Evolutionary conservation across 1,284 basidiomycete species (phyloP).

Genomic region (Cutaneotrichosporon arboriforme): DNA sequence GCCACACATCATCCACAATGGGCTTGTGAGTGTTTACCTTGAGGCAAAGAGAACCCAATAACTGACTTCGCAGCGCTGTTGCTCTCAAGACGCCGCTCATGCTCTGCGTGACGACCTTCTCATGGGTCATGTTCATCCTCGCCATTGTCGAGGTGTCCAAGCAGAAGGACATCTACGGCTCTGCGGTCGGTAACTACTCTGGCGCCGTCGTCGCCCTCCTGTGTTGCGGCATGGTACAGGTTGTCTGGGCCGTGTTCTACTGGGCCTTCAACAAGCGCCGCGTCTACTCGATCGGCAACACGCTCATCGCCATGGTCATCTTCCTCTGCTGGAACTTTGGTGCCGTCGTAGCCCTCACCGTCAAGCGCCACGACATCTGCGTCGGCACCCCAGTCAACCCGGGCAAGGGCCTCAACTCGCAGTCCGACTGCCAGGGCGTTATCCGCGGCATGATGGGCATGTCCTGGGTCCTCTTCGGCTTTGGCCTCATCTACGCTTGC

Average conservation of each 20-base stretch:
- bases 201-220: slow-evolving; percentile 29
- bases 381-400: background rate
- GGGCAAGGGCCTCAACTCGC: slow-evolving; percentile 13
- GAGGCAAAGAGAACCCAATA: background rate
- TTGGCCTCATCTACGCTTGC: slow-evolving; percentile 27
- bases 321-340: slow-evolving; percentile 24
- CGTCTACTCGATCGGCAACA: slow-evolving; percentile 18
- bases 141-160: slow-evolving; percentile 23
- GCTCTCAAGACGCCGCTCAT: background rate
- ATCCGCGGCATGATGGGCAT: slow-evolving; percentile 19
- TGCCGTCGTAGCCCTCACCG: slow-evolving; percentile 23
- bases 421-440: slow-evolving; percentile 27
- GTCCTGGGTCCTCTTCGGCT: slow-evolving; percentile 8
- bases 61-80: background rate
- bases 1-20: background rate
- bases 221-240: slow-evolving; percentile 23
- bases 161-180: slow-evolving; percentile 13
- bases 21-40: slow-evolving; percentile 4
- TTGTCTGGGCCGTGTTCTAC: slow-evolving; percentile 17
- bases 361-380: slow-evolving; percentile 4
- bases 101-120: slow-evolving; percentile 8
- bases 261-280: slow-evolving; percentile 13
- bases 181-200: slow-evolving; percentile 12
- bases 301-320: slow-evolving; percentile 18
- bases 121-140: slow-evolving; percentile 25